Conservation (phyloP, 768 basidiomycete species). For the Lactarius psammicola region DNA sequence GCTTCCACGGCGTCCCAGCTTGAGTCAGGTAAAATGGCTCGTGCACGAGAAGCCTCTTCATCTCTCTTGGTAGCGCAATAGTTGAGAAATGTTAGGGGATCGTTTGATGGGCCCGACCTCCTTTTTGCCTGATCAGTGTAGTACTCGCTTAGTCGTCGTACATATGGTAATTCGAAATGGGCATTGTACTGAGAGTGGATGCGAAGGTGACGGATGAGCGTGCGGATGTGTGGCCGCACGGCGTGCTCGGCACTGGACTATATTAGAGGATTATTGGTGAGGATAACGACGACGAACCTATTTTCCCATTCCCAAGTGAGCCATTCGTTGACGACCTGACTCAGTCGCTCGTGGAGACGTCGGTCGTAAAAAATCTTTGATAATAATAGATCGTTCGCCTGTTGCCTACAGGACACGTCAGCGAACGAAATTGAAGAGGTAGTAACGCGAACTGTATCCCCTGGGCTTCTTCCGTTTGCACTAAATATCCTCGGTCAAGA, state of each 20-base stretch:
- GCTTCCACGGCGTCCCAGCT: constrained; percentile 53
- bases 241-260: constrained; percentile 40
- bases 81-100: constrained; percentile 54
- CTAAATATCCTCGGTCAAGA: constrained; percentile 12
- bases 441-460: constrained; percentile 31
- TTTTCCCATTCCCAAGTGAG: constrained; percentile 25
- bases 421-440: not conserved
- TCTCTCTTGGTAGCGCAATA: constrained; percentile 46
- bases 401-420: constrained; percentile 18
- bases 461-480: constrained; percentile 39
- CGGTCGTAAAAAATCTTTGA: constrained; percentile 20
- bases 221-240: constrained; percentile 43
- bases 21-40: constrained; percentile 48
- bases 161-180: constrained; percentile 55
- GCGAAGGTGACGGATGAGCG: constrained; percentile 57
- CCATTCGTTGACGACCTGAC: constrained; percentile 21
- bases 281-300: constrained; percentile 14
- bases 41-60: constrained; percentile 58
- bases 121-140: constrained; percentile 52
- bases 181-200: constrained; percentile 55
- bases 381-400: constrained; percentile 15
- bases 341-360: not conserved
- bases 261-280: not conserved
- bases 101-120: constrained; percentile 38
- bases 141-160: constrained; percentile 50